Evolutionary conservation across 352 stramenopile genomes (phyloP).

Genomic region (Phytopythium chamaehyphon): DNA sequence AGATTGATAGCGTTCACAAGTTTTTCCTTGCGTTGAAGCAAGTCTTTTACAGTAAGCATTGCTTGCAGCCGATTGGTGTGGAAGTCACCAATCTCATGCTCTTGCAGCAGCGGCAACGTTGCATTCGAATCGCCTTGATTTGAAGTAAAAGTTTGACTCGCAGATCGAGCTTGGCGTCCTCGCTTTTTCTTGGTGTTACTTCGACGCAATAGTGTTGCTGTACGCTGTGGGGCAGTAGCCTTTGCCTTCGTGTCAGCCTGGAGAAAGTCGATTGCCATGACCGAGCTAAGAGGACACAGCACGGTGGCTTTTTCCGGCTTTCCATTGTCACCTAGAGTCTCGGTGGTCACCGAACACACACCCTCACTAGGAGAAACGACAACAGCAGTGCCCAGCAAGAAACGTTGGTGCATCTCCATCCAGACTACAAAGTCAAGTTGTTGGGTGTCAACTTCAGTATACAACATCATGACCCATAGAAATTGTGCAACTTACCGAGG

Average conservation of each 20-base stretch:
- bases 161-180: too few relatives aligned
- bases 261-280: slow-evolving; percentile 52
- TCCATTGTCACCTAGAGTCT: slow-evolving; percentile 15
- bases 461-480: neutral
- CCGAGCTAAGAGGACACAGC: slow-evolving; percentile 35
- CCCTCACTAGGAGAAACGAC: slow-evolving; percentile 18
- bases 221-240: neutral
- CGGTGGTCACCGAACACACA: slow-evolving; percentile 22
- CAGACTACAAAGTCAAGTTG: slow-evolving; percentile 21
- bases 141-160: neutral
- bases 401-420: slow-evolving; percentile 28
- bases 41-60: slow-evolving; percentile 43
- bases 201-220: slow-evolving; percentile 24
- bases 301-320: slow-evolving; percentile 14
- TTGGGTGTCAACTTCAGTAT: neutral
- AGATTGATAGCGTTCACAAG: slow-evolving; percentile 39
- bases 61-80: slow-evolving; percentile 36
- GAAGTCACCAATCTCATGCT: slow-evolving; percentile 8
- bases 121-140: neutral
- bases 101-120: neutral
- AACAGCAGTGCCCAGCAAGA: slow-evolving; percentile 31
- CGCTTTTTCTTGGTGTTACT: slow-evolving; percentile 6
- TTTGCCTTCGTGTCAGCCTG: slow-evolving; percentile 10
- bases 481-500: slow-evolving; percentile 18
- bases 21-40: slow-evolving; percentile 74